Percentiles rank a stretch among this genome's conserved stretches.
These are phyloP conservation scores for Cercospora sp. DNA, from an alignment of 2,329 filamentous ascomycete species.

Conservation along the genomic window DNA sequence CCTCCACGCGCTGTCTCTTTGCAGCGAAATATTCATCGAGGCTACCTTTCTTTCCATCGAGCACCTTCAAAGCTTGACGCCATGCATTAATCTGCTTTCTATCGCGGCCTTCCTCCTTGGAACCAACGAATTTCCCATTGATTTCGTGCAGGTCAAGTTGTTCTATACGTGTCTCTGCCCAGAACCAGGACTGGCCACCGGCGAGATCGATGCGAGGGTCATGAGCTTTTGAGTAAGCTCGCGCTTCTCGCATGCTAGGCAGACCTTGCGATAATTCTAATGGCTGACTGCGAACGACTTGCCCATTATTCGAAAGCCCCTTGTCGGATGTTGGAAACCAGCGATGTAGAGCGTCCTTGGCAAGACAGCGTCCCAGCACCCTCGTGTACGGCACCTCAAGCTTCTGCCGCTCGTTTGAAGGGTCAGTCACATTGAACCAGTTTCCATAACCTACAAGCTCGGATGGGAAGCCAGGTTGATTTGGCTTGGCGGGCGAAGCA, in stretches of 20 bases:
- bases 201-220: slow-evolving; percentile 50
- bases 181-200: slow-evolving; percentile 54
- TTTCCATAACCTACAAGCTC: slow-evolving; percentile 45
- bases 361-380: slow-evolving; percentile 57
- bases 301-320: background rate
- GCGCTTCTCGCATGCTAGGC: slow-evolving; percentile 47
- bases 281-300: slow-evolving; percentile 4
- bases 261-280: slow-evolving; percentile 43
- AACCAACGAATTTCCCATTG: slow-evolving; percentile 25
- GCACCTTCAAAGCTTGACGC: slow-evolving; percentile 31
- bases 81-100: slow-evolving; percentile 29
- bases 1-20: slow-evolving; percentile 24
- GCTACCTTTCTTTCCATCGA: slow-evolving; percentile 33
- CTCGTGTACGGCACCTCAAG: slow-evolving; percentile 51
- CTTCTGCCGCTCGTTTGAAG: slow-evolving; percentile 42
- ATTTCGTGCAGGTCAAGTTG: slow-evolving; percentile 52
- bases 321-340: slow-evolving; percentile 38
- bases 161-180: slow-evolving; percentile 57
- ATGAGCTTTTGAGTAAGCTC: slow-evolving; percentile 47
- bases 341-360: slow-evolving; percentile 50
- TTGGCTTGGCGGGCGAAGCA: slow-evolving; percentile 26
- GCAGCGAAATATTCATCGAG: slow-evolving; percentile 32
- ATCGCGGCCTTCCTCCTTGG: slow-evolving; percentile 24
- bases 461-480: slow-evolving; percentile 19
- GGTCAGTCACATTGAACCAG: slow-evolving; percentile 54